Percentiles rank a stretch among this genome's conserved stretches.
These are phyloP conservation scores for Linderniella brevidens DNA, from an alignment of 257 asterid genomes.

Conservation along the genomic window DNA sequence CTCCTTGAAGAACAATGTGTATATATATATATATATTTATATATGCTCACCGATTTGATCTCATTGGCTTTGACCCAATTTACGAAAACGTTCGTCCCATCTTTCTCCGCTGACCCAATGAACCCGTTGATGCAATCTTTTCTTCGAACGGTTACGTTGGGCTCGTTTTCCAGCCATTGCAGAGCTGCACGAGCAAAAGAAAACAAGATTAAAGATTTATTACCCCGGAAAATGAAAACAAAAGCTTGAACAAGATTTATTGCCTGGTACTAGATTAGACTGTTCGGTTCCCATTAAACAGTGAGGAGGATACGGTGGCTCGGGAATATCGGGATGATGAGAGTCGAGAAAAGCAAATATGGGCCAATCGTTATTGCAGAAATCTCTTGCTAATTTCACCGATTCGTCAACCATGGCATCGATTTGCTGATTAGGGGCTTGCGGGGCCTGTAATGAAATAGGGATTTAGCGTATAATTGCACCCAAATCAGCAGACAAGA, in stretches of 20 bases:
- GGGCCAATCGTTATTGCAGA: constrained; percentile 72
- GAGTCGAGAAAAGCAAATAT: constrained; percentile 52
- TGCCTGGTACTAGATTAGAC: constrained; percentile 72
- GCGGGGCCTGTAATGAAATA: constrained; percentile 50
- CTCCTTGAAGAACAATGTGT: background rate
- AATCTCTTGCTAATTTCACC: constrained; percentile 42
- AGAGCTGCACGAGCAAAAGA: constrained; percentile 36
- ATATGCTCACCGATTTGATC: constrained; percentile 45
- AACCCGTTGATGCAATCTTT: constrained; percentile 88
- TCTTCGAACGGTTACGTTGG: constrained; percentile 53
- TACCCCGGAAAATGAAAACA: background rate
- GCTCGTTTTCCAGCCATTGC: constrained; percentile 72
- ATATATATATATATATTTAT: background rate
- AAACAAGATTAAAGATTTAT: constrained; percentile 3
- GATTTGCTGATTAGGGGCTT: constrained; percentile 49
- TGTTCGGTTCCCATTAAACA: constrained; percentile 71
- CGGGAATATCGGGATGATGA: constrained; percentile 81
- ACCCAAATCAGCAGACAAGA: too few relatives aligned
- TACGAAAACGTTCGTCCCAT: constrained; percentile 69
- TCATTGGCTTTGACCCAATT: constrained; percentile 76
- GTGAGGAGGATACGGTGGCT: constrained; percentile 91
- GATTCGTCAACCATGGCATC: constrained; percentile 73
- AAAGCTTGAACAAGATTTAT: background rate
- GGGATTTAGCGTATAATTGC: too few relatives aligned
- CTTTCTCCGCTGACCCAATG: constrained; percentile 64